A percentile compares a stretch with the other conserved stretches of the same genome.
These are phyloP conservation scores for Gnaphalium uliginosum DNA, from an alignment of 129 eudicot species.

Conservation along the genomic window DNA sequence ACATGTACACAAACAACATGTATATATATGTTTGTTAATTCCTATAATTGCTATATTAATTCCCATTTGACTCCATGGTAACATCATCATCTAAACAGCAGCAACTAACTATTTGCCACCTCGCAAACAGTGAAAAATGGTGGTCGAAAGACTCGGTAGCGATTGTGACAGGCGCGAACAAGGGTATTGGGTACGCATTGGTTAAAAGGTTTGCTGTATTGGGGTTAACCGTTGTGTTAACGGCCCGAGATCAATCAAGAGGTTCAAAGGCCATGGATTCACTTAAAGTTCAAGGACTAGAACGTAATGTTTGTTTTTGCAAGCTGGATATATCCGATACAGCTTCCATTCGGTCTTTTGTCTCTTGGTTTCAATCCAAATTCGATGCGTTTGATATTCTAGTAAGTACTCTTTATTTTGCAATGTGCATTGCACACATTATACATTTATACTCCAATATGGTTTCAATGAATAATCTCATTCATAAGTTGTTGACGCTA, in stretches of 20 bases:
- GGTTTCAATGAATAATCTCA: background rate
- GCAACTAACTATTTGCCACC: background rate
- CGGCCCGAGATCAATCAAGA: slow-evolving; percentile 54
- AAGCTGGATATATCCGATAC: slow-evolving; percentile 63
- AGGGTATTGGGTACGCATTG: slow-evolving; percentile 76
- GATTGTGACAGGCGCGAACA: slow-evolving; percentile 86
- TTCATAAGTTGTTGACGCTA: background rate
- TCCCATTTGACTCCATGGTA: slow-evolving; percentile 10
- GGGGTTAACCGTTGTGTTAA: slow-evolving; percentile 69
- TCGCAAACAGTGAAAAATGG: slow-evolving; percentile 44
- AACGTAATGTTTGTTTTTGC: slow-evolving; percentile 42
- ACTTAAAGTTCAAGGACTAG: slow-evolving; percentile 44
- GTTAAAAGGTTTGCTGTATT: slow-evolving; percentile 65
- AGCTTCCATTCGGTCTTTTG: slow-evolving; percentile 49
- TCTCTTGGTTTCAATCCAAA: slow-evolving; percentile 47
- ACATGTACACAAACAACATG: background rate
- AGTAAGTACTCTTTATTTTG: slow-evolving; percentile 44
- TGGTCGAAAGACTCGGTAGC: slow-evolving; percentile 81
- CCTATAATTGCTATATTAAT: slow-evolving; percentile 2
- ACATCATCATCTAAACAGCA: slow-evolving; percentile 15
- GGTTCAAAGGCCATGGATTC: slow-evolving; percentile 61
- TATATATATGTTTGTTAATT: background rate
- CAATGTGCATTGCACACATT: background rate
- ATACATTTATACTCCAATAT: background rate
- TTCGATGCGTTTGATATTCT: slow-evolving; percentile 68